Percentiles rank a stretch among this genome's conserved stretches.
phyloP scores from a whole-genome alignment of 2,329 filamentous ascomycete species.

The Acephala macrosclerotiorum region DNA sequence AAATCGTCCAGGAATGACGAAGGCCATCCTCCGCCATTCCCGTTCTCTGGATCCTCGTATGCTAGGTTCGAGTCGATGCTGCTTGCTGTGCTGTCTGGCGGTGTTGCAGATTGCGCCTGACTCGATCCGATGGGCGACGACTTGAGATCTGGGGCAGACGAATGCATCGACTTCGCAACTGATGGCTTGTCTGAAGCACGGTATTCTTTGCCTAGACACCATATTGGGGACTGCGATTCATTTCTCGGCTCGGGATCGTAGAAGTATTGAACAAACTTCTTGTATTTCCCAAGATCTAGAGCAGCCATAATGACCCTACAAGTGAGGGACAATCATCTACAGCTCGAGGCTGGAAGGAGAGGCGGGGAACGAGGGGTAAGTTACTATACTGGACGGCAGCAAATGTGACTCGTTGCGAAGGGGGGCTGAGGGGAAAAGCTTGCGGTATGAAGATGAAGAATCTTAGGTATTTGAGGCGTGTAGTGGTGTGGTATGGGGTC shows the following conservation, averaged over 20 bases:
- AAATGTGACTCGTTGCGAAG: neutral
- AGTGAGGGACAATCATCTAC: neutral
- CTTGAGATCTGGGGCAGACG: constrained; percentile 29
- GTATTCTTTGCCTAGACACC: constrained; percentile 78
- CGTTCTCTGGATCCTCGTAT: constrained; percentile 36
- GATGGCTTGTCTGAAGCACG: constrained; percentile 35
- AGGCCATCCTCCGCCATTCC: constrained; percentile 73
- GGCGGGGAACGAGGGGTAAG: constrained; percentile 32
- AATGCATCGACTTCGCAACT: constrained; percentile 18
- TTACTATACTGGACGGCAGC: neutral
- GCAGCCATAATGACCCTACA: constrained; percentile 57
- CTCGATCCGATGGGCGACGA: constrained; percentile 16
- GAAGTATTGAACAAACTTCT: constrained; percentile 87
- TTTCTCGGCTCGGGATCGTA: constrained; percentile 92
- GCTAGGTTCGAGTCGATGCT: constrained; percentile 40
- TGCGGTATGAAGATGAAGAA: neutral
- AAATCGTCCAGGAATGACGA: constrained; percentile 88
- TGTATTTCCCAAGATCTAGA: constrained; percentile 78
- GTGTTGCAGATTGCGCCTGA: constrained; percentile 34
- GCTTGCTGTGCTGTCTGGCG: constrained; percentile 43
- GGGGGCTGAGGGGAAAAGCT: neutral
- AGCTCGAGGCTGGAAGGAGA: constrained; percentile 10
- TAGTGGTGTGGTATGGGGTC: neutral
- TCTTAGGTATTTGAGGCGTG: neutral
- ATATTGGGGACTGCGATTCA: constrained; percentile 73